Percentiles rank a stretch among this genome's conserved stretches.
These are phyloP conservation scores for Aspergillus persii DNA, from an alignment of 2,329 filamentous ascomycete genomes.

Conservation along the genomic window DNA sequence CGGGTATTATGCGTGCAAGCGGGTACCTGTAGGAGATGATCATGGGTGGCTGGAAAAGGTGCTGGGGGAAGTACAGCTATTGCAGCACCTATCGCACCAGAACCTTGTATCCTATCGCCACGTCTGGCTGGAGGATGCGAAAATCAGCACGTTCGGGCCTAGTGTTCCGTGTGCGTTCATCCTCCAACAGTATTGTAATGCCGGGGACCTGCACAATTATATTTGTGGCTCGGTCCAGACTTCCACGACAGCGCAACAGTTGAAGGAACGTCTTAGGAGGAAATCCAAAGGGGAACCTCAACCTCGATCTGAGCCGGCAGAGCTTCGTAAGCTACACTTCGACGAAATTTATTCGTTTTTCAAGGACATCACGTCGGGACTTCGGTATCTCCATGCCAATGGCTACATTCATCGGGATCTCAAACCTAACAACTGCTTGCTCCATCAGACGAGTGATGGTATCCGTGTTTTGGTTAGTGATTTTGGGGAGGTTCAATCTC, in stretches of 20 bases:
- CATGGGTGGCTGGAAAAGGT: conserved; percentile 95
- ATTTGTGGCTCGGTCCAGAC: conserved; percentile 69
- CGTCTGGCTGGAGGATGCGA: conserved; percentile 91
- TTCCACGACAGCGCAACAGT: conserved; percentile 68
- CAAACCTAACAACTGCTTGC: conserved; percentile 91
- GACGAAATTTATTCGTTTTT: conserved; percentile 98
- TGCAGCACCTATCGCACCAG: conserved; percentile 87
- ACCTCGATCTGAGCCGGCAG: conserved; percentile 51
- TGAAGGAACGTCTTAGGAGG: conserved; percentile 83
- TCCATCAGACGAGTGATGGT: conserved; percentile 72
- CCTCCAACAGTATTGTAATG: conserved; percentile 94
- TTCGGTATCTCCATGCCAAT: conserved; percentile 83
- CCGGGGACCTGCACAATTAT: conserved; percentile 84
- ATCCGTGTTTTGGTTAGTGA: conserved; percentile 88
- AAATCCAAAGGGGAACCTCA: conserved; percentile 76
- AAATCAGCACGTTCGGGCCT: conserved; percentile 81
- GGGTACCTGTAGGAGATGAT: conserved; percentile 91
- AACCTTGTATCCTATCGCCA: conserved; percentile 96
- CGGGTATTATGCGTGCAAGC: conserved; percentile 93
- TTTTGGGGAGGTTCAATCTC: conserved; percentile 92
- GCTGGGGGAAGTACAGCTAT: conserved; percentile 84
- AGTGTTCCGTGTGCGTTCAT: conserved; percentile 95
- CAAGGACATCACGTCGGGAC: conserved; percentile 86
- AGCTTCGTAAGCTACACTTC: conserved; percentile 62
- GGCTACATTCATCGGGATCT: conserved; percentile 96